These are phyloP conservation scores for Nannizziopsis barbatae DNA, from an alignment of 2,329 filamentous ascomycete genomes.

Conservation along the genomic window DNA sequence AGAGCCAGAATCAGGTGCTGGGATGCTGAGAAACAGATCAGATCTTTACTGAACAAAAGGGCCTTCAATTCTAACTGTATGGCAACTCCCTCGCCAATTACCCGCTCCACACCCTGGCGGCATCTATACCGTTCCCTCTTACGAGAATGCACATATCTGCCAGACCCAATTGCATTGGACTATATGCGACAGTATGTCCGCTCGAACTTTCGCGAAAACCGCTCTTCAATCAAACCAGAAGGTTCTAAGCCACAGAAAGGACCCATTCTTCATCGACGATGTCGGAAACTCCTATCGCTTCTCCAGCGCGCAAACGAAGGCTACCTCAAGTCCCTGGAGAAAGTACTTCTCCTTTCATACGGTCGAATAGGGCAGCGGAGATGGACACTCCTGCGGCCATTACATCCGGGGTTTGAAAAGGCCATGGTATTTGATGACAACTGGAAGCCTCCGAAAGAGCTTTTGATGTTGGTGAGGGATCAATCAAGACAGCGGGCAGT, in stretches of 20 bases:
- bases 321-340: conserved; percentile 40
- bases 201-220: conserved; percentile 38
- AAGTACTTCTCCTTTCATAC: conserved; percentile 45
- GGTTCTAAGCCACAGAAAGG: neutral
- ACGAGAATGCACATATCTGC: conserved; percentile 50
- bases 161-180: conserved; percentile 43
- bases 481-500: conserved; percentile 16
- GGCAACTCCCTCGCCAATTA: neutral
- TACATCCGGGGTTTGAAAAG: conserved; percentile 9
- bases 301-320: conserved; percentile 47
- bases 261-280: conserved; percentile 19
- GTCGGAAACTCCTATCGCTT: conserved; percentile 32
- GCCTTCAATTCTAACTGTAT: neutral
- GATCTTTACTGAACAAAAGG: no score
- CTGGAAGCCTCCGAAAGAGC: conserved; percentile 9
- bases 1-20: neutral
- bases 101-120: conserved; percentile 22
- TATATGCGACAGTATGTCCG: conserved; percentile 42
- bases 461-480: conserved; percentile 5
- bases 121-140: conserved; percentile 47
- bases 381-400: conserved; percentile 35
- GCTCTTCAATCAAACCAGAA: conserved; percentile 8
- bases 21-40: neutral
- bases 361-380: conserved; percentile 46
- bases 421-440: conserved; percentile 10